phyloP scores from a whole-genome alignment of 192 early-diverging fungal genomes.

The Kappamyces sp. region DNA sequence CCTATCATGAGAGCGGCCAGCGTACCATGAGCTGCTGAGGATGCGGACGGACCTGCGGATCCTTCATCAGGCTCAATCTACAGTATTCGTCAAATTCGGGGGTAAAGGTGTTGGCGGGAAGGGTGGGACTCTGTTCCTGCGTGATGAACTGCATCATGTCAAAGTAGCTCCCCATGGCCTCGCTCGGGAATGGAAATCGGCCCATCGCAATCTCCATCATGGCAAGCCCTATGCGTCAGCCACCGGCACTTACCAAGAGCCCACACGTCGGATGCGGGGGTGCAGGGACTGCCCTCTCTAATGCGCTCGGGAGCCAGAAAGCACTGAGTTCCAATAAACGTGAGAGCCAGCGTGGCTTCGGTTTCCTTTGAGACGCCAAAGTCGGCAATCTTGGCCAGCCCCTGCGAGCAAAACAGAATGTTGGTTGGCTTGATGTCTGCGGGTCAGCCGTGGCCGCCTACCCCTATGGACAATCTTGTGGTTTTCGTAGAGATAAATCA shows the following conservation, averaged over 20 bases:
- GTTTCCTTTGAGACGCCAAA: constrained; percentile 89
- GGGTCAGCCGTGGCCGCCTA: constrained; percentile 2
- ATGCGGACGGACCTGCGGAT: background rate
- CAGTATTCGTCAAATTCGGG: constrained; percentile 67
- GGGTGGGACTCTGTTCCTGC: constrained; percentile 73
- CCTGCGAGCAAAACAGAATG: constrained; percentile 79
- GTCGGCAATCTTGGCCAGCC: constrained; percentile 93
- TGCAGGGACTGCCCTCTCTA: constrained; percentile 65
- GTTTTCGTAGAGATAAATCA: constrained; percentile 64
- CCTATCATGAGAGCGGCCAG: background rate
- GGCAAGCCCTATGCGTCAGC: constrained; percentile 44
- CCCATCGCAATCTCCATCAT: constrained; percentile 90
- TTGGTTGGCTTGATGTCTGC: constrained; percentile 98
- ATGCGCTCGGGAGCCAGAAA: constrained; percentile 97
- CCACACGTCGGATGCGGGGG: constrained; percentile 95
- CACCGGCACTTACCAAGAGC: constrained; percentile 51
- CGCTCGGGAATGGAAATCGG: constrained; percentile 83
- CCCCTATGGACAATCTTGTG: constrained; percentile 76
- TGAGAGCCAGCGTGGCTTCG: constrained; percentile 78
- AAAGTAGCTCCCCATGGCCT: constrained; percentile 57
- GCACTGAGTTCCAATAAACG: constrained; percentile 93
- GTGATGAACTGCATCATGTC: constrained; percentile 91
- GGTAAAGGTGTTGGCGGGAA: constrained; percentile 61
- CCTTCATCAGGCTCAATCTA: constrained; percentile 10
- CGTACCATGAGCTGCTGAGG: constrained; percentile 15